Evolutionary conservation across 805 yeast genomes (phyloP), one percentile per base, ranked within the genome.

Genomic region (Blastobotrys attinorum): DNA sequence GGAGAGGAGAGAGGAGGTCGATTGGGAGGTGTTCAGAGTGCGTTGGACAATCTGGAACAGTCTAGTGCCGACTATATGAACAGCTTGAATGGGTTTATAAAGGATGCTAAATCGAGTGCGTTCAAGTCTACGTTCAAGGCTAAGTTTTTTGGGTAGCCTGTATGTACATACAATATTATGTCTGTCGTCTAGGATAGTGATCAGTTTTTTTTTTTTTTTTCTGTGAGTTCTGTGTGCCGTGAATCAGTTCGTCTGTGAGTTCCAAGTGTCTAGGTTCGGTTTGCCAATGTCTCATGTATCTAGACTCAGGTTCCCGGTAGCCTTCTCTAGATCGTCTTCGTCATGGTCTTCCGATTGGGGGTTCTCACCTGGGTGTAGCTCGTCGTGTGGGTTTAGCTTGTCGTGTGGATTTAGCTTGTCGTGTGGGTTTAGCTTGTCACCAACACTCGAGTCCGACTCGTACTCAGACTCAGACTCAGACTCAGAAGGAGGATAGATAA

Each of bases 401-500:
- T n/a, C n/a, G n/a, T n/a, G n/a, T n/a, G n/a, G n/a, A n/a, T n/a
- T n/a, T n/a, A n/a, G n/a, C n/a, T n/a, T n/a, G n/a, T n/a, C n/a
- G n/a, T n/a, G n/a, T n/a, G n/a, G n/a, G n/a, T n/a, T n/a, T n/a
- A n/a, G n/a, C n/a, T n/a, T n/a, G n/a, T n/a, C n/a, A n/a, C n/a
- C n/a, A n/a, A n/a, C n/a, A n/a, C n/a, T n/a, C n/a, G n/a, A n/a
- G n/a, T n/a, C n/a, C n/a, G n/a, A n/a, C n/a, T 42, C 44, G 22
- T 43, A 38, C 3, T 44, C 47, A 10, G 33, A 37, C 23, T 45
- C 50, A 25, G 29, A 25, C 17, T 57, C 59, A 10, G 54, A 47
- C 37, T 52, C 57, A 3, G 55, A 46, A 10, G 58, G 56, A n/a
- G 56, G 53, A 22, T 51, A 66, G 94, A 94, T 85, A 3, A 82